Evolutionary conservation across 2,329 filamentous ascomycete genomes (phyloP).

Genomic region (Arthrobotrys conoides): DNA sequence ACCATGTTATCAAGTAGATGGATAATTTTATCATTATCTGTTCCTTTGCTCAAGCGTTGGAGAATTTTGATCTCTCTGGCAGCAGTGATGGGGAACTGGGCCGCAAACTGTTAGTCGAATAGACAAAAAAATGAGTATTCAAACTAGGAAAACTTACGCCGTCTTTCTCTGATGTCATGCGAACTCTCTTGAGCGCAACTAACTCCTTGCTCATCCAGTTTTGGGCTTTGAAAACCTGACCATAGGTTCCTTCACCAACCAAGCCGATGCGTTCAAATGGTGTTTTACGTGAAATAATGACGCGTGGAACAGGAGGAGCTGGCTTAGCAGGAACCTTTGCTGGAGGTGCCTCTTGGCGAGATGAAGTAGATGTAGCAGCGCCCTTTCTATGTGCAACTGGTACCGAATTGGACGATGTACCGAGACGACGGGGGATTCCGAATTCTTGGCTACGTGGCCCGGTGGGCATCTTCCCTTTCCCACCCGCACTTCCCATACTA

Average conservation of each 20-base stretch:
- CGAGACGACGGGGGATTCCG: slow-evolving; percentile 40
- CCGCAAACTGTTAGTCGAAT: slow-evolving; percentile 59
- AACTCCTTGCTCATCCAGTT: slow-evolving; percentile 90
- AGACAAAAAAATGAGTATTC: slow-evolving; percentile 61
- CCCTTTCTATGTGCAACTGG: slow-evolving; percentile 50
- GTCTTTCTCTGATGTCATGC: slow-evolving; percentile 93
- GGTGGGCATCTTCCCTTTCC: slow-evolving; percentile 48
- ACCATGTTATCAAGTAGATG: slow-evolving; percentile 94
- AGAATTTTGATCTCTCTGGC: slow-evolving; percentile 91
- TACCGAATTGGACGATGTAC: slow-evolving; percentile 53
- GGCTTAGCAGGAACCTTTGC: slow-evolving; percentile 22
- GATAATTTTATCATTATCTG: slow-evolving; percentile 76
- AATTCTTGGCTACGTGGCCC: slow-evolving; percentile 51
- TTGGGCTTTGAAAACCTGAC: slow-evolving; percentile 93
- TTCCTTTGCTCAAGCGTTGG: slow-evolving; percentile 82
- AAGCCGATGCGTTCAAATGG: slow-evolving; percentile 64
- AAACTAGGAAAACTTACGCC: slow-evolving; percentile 68
- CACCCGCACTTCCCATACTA: slow-evolving; percentile 33
- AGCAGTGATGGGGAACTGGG: slow-evolving; percentile 83
- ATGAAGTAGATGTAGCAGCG: slow-evolving; percentile 4
- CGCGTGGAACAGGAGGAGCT: slow-evolving; percentile 35
- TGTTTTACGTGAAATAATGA: slow-evolving; percentile 54
- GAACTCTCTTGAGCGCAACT: slow-evolving; percentile 89
- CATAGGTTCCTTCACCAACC: slow-evolving; percentile 72
- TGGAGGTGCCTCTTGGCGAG: slow-evolving; percentile 16